Evolutionary conservation across 208 protist genomes (phyloP), one percentile per base, ranked within the genome.

Genomic region (Trypanosoma melophagium): DNA sequence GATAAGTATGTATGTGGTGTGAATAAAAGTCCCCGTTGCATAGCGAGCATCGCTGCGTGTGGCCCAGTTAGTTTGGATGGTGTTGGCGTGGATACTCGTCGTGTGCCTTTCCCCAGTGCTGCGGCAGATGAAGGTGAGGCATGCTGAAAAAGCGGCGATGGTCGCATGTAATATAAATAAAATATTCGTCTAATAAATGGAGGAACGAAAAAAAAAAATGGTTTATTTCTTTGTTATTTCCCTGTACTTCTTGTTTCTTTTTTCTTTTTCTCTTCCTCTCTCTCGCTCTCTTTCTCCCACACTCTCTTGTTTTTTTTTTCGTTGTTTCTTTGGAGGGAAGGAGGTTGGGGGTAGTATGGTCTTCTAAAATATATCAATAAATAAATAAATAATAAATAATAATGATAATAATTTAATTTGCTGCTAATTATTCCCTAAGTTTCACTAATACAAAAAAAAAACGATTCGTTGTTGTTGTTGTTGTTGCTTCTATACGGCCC

Each of bases 111-210:
- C 4, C 54, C 56, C 24, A 71, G 24, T 14, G 56, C 50, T 50
- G 50, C 49, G 1, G 59, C 59, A 42, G 67, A 54, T 42, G 60
- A 45, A 5, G 50, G 31, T 57, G 45, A 21, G 4, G 56, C 69
- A 52, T 76, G 64, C 0, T 47, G 54, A 19, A 63, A 38, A 44
- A 70, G 69, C 42, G 59, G 61, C 50, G 54, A 66, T 16, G 12
- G 21, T 24, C 60, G 60, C 69, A 74, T 74, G 17, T 42, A 49
- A 44, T 51, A 52, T 35, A 62, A 51, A 38, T 10, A 50, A 25
- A 44, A 62, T 28, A 25, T 3, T 62, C 44, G n/a, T 40, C 25
- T 51, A 51, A 38, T 8, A 51, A 38, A 25, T 9, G 17, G 35
- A 47, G 10, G 47, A n/a, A 40, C 17, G 59, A 60, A 62, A 65